Evolutionary conservation across 202 grass and related monocot genomes (phyloP).

Genomic region (Schoenoplectus triqueter): DNA sequence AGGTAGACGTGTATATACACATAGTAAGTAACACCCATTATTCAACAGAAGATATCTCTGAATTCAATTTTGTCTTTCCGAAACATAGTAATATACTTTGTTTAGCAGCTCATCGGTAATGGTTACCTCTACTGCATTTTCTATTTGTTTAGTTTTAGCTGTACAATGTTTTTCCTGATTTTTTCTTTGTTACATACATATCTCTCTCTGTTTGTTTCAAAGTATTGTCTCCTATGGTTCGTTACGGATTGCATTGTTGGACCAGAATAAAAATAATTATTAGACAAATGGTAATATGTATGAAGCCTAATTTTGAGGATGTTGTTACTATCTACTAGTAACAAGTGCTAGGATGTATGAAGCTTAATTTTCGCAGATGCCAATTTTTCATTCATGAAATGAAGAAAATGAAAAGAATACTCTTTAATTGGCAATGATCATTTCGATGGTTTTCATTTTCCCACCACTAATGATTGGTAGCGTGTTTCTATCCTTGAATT

Average conservation of each 20-base stretch:
- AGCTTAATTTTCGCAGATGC: no score
- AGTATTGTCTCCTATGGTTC: no score
- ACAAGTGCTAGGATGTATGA: no score
- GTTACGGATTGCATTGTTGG: no score
- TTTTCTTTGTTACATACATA: not conserved
- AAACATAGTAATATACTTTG: not conserved
- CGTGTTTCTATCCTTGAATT: not conserved
- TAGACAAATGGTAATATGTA: no score
- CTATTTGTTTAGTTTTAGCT: not conserved
- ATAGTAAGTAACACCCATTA: not conserved
- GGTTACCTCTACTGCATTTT: not conserved
- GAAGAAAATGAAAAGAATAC: not conserved
- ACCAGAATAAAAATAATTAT: no score
- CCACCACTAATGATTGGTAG: not conserved
- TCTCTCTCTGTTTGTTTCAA: no score
- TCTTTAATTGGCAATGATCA: not conserved
- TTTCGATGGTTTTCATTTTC: not conserved
- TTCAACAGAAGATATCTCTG: no score
- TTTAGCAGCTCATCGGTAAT: slow-evolving; percentile 21
- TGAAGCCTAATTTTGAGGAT: no score
- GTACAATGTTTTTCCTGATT: no score
- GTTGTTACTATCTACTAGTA: no score
- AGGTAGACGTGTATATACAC: slow-evolving; percentile 17
- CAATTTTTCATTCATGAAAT: no score
- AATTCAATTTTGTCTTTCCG: not conserved